These are phyloP conservation scores for Geranomyces variabilis DNA, from an alignment of 192 early-diverging fungal species.

Conservation along the genomic window DNA sequence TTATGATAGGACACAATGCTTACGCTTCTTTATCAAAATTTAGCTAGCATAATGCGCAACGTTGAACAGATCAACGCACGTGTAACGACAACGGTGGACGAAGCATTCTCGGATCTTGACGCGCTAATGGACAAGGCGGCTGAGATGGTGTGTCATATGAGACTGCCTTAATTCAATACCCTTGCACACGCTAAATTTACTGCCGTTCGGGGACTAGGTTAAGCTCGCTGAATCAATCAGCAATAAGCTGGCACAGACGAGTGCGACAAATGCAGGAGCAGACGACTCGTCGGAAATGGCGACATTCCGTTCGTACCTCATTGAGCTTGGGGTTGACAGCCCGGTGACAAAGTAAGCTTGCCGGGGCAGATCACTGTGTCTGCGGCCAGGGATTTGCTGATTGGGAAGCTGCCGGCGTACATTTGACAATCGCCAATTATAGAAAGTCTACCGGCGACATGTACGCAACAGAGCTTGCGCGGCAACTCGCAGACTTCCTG, in stretches of 20 bases:
- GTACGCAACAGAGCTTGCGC: constrained; percentile 85
- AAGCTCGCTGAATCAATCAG: constrained; percentile 72
- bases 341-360: constrained; percentile 76
- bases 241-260: constrained; percentile 52
- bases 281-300: constrained; percentile 50
- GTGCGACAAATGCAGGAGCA: constrained; percentile 12
- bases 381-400: no score
- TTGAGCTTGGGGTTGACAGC: constrained; percentile 87
- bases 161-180: no score
- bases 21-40: no score
- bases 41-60: constrained; percentile 66
- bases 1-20: no score
- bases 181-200: no score
- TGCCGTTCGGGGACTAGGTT: no score
- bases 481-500: constrained; percentile 84
- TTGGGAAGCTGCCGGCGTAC: no score
- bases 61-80: constrained; percentile 69
- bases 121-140: constrained; percentile 84
- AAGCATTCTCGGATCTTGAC: constrained; percentile 89
- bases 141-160: constrained; percentile 84
- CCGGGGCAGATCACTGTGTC: no score
- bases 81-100: constrained; percentile 69
- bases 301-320: constrained; percentile 69
- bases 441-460: constrained; percentile 84
- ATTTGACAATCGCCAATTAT: no score